These are phyloP conservation scores for Phylloporus sp. DNA, from an alignment of 768 basidiomycete species.

Conservation along the genomic window DNA sequence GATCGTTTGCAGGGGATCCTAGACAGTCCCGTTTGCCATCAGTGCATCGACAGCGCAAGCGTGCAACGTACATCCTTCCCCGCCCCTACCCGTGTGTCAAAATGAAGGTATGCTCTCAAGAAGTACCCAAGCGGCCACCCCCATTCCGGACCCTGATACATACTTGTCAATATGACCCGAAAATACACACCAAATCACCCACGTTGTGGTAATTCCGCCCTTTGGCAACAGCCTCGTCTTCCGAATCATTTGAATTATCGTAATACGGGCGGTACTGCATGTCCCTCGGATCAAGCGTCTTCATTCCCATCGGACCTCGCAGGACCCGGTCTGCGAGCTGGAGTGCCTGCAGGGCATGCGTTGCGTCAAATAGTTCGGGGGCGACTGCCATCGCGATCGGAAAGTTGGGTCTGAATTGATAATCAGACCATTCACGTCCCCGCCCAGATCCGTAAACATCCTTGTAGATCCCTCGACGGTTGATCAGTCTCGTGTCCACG, in stretches of 20 bases:
- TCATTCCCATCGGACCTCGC: slow-evolving; percentile 92
- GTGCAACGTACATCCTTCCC: slow-evolving; percentile 57
- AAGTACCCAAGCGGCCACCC: slow-evolving; percentile 96
- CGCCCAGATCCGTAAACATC: slow-evolving; percentile 89
- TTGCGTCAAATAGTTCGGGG: slow-evolving; percentile 84
- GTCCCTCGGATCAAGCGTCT: slow-evolving; percentile 86
- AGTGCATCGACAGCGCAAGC: not conserved
- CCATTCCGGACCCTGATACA: slow-evolving; percentile 80
- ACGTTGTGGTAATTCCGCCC: slow-evolving; percentile 95
- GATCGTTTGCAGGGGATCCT: slow-evolving; percentile 69
- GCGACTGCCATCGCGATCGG: slow-evolving; percentile 96
- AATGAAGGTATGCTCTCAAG: slow-evolving; percentile 86
- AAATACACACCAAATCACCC: slow-evolving; percentile 17
- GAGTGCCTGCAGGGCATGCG: slow-evolving; percentile 75
- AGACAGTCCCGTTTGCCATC: not conserved
- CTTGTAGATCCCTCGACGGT: slow-evolving; percentile 96
- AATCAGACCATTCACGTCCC: slow-evolving; percentile 93
- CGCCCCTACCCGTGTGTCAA: slow-evolving; percentile 65
- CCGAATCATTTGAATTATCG: slow-evolving; percentile 89
- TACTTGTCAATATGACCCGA: slow-evolving; percentile 12
- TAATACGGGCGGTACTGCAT: slow-evolving; percentile 87
- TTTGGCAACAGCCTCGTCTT: slow-evolving; percentile 81
- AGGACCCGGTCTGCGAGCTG: slow-evolving; percentile 75
- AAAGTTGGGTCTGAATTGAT: slow-evolving; percentile 91
- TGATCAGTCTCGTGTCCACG: slow-evolving; percentile 64